Evolutionary conservation across 2,329 filamentous ascomycete genomes (phyloP).

Genomic region (Cytospora paraplurivora): DNA sequence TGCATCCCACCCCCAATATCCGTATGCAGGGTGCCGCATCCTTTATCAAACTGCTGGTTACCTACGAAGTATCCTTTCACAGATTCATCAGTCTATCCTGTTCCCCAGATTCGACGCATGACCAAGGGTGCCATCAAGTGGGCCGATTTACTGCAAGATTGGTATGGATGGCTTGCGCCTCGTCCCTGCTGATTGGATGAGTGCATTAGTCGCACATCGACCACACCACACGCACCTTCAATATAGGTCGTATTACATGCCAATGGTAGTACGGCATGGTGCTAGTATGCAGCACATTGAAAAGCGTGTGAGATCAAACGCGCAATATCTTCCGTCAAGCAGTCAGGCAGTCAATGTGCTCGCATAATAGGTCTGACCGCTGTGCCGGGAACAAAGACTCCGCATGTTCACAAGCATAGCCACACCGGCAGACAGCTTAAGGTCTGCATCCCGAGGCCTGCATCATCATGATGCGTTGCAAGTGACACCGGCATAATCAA

Average conservation of each 20-base stretch:
- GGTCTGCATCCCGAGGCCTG: constrained; percentile 2
- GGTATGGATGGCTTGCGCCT: constrained; percentile 3
- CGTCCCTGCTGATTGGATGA: constrained; percentile 12
- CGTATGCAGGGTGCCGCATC: constrained; percentile 10
- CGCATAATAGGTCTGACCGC: constrained; percentile 2
- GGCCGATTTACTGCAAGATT: constrained; percentile 23
- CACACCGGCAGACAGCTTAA: constrained; percentile 22
- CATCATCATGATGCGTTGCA: constrained; percentile 28
- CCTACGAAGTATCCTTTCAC: constrained; percentile 9
- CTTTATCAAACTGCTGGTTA: constrained; percentile 11
- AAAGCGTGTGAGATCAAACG: constrained; percentile 13
- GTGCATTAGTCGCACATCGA: constrained; percentile 6
- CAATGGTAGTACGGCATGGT: too few relatives aligned
- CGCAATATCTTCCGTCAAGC: constrained; percentile 6
- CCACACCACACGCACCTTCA: constrained; percentile 12
- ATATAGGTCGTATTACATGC: not conserved
- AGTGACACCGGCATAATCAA: constrained; percentile 7
- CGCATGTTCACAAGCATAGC: constrained; percentile 21
- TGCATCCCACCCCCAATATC: not conserved
- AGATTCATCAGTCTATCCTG: constrained; percentile 9
- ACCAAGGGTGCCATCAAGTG: constrained; percentile 19
- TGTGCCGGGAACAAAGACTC: constrained; percentile 23
- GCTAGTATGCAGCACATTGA: not conserved
- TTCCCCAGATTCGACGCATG: constrained; percentile 27
- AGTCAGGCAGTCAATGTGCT: not conserved